These are phyloP conservation scores for Aspergillus oerlinghausenensis DNA, from an alignment of 2,329 filamentous ascomycete species.

Conservation along the genomic window DNA sequence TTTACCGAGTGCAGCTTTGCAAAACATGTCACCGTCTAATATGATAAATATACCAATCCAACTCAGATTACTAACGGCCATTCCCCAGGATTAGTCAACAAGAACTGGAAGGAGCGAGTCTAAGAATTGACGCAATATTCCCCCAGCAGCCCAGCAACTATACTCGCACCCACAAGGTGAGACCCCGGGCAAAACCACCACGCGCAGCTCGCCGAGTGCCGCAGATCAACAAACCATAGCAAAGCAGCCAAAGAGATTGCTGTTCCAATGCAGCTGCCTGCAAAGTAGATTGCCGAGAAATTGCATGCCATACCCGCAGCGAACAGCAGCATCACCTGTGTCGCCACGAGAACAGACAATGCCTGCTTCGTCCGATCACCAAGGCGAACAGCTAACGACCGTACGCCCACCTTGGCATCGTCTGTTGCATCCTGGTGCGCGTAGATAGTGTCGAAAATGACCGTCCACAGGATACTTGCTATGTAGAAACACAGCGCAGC, in stretches of 20 bases:
- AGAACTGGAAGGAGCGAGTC: background rate
- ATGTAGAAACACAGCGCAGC: background rate
- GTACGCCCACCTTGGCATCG: slow-evolving; percentile 80
- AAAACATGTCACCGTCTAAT: background rate
- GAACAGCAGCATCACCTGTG: slow-evolving; percentile 1
- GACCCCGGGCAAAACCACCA: slow-evolving; percentile 11
- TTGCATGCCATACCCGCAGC: background rate
- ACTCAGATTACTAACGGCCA: background rate
- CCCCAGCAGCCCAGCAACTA: slow-evolving; percentile 3
- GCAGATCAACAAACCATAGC: slow-evolving; percentile 5
- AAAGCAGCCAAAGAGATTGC: slow-evolving; percentile 1
- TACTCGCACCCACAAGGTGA: slow-evolving; percentile 2
- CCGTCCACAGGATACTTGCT: slow-evolving; percentile 62
- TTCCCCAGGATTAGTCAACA: background rate
- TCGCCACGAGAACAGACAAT: background rate
- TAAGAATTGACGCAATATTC: slow-evolving; percentile 1
- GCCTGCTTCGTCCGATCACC: background rate
- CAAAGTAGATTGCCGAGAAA: slow-evolving; percentile 6
- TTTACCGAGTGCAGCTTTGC: background rate
- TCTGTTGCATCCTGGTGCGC: slow-evolving; percentile 89
- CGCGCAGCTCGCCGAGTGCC: slow-evolving; percentile 5
- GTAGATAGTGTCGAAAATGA: slow-evolving; percentile 89
- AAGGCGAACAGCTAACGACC: slow-evolving; percentile 67
- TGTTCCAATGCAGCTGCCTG: slow-evolving; percentile 1
- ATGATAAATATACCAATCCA: background rate